phyloP scores from a whole-genome alignment of 1,139 yeast species.

The Meyerozyma carpophila region DNA sequence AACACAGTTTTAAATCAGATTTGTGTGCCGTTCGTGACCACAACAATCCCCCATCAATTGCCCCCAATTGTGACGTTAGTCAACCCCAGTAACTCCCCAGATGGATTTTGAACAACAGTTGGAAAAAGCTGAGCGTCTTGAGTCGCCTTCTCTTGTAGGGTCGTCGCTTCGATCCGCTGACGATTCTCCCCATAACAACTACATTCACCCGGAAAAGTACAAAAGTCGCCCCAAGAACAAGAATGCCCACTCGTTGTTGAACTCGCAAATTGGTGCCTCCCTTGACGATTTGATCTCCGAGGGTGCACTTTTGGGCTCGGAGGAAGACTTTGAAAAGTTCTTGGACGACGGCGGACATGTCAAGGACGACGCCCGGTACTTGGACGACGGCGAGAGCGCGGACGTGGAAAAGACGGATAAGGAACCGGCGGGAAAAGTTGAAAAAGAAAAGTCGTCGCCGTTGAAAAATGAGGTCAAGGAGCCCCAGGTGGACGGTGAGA shows the following conservation, averaged over 20 bases:
- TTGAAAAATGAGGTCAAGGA: background rate
- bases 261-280: constrained; percentile 33
- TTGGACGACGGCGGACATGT: constrained; percentile 51
- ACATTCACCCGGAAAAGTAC: constrained; percentile 44
- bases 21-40: background rate
- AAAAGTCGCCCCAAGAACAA: constrained; percentile 8
- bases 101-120: constrained; percentile 57
- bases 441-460: background rate
- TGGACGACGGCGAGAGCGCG: background rate
- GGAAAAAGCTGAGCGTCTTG: constrained; percentile 44
- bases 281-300: constrained; percentile 54
- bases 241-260: constrained; percentile 11
- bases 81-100: constrained; percentile 1
- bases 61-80: background rate
- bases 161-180: constrained; percentile 49
- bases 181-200: constrained; percentile 42
- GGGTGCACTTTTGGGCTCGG: constrained; percentile 57
- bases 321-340: constrained; percentile 47
- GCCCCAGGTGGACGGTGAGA: background rate
- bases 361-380: constrained; percentile 38
- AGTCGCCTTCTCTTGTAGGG: constrained; percentile 55
- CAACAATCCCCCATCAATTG: background rate
- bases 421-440: too few relatives aligned
- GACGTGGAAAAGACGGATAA: background rate
- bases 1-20: background rate